Percentiles rank a stretch among this genome's conserved stretches.
Conservation (phyloP, 2,329 filamentous ascomycete species). For the Talaromyces islandicus region DNA sequence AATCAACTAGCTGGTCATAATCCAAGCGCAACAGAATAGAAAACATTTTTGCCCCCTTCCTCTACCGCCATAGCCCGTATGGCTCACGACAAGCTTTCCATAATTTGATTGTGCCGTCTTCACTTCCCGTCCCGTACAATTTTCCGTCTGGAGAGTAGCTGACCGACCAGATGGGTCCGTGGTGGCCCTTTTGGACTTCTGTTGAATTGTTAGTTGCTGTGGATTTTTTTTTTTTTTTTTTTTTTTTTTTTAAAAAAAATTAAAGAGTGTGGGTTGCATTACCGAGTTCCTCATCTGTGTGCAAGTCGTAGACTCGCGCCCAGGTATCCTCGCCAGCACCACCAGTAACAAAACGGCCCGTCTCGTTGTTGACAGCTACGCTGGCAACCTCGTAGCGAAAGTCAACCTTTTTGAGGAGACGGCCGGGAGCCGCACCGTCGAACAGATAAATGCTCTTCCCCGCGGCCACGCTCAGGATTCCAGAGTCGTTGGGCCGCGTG, state of each 20-base stretch:
- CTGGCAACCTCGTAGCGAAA: constrained; percentile 83
- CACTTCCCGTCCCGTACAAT: constrained; percentile 90
- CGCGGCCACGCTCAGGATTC: constrained; percentile 83
- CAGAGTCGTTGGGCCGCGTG: constrained; percentile 54
- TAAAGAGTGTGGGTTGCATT: constrained; percentile 13
- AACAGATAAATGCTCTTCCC: constrained; percentile 93
- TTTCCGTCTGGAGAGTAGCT: constrained; percentile 94
- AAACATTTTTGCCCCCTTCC: not conserved
- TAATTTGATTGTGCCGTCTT: constrained; percentile 96
- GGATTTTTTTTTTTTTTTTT: too few relatives aligned
- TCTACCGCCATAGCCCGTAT: constrained; percentile 59
- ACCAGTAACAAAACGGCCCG: constrained; percentile 80
- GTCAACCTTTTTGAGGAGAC: constrained; percentile 69
- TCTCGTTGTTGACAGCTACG: constrained; percentile 76
- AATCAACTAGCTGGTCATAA: not conserved
- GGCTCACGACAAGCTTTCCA: constrained; percentile 63
- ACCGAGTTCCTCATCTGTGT: constrained; percentile 73
- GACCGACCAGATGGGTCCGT: constrained; percentile 94
- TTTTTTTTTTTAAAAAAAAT: too few relatives aligned
- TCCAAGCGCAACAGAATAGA: not conserved
- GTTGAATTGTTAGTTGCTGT: constrained; percentile 13
- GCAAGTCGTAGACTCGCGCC: constrained; percentile 91
- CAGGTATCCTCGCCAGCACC: constrained; percentile 80
- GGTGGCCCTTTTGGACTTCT: constrained; percentile 95
- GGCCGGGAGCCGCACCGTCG: constrained; percentile 64